A percentile compares a stretch with the other conserved stretches of the same genome.
These are phyloP conservation scores for Trypanosoma boissoni DNA, from an alignment of 208 protist species.

Conservation along the genomic window DNA sequence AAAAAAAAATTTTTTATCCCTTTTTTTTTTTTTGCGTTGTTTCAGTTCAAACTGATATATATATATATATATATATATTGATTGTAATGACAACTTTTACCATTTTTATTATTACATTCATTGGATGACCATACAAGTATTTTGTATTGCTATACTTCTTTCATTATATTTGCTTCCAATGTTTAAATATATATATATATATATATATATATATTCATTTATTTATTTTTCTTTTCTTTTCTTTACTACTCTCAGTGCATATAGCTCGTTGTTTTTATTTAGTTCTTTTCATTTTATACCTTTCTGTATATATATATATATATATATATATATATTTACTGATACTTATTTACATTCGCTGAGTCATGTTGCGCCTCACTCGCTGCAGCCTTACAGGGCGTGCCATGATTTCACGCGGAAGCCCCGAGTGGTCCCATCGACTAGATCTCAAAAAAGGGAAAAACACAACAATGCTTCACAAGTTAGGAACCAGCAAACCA, in stretches of 20 bases:
- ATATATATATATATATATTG: too few relatives aligned
- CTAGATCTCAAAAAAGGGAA: constrained; percentile 89
- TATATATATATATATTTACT: constrained; percentile 5
- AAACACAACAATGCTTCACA: constrained; percentile 85
- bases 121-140: too few relatives aligned
- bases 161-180: too few relatives aligned
- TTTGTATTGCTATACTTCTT: too few relatives aligned
- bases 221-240: constrained; percentile 16
- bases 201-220: neutral
- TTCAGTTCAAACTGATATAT: too few relatives aligned
- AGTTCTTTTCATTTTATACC: constrained; percentile 16
- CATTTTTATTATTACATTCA: too few relatives aligned
- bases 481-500: constrained; percentile 88
- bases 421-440: constrained; percentile 88
- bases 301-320: constrained; percentile 6
- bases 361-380: constrained; percentile 67
- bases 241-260: neutral
- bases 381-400: constrained; percentile 59
- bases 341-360: neutral
- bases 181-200: too few relatives aligned
- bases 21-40: too few relatives aligned
- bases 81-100: too few relatives aligned
- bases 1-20: too few relatives aligned
- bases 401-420: constrained; percentile 90
- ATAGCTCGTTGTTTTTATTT: constrained; percentile 4